Base-by-base conservation (phyloP, 306 rosid genomes). In the Lathyrus aphaca region DNA sequence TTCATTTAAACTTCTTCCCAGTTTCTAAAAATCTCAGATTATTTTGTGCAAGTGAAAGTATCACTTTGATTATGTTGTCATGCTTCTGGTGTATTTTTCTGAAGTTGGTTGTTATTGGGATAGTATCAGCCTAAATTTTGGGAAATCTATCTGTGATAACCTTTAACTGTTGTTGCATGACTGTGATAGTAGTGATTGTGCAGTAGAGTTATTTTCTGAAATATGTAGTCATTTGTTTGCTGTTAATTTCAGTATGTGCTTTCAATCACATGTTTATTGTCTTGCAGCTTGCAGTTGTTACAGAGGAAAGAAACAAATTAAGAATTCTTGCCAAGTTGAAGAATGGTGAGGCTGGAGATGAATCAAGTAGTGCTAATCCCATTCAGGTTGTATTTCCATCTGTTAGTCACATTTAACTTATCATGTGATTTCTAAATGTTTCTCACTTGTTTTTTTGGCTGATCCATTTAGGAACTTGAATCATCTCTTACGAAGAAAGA, bases 261-360 rank as follows among this genome's bases (percentile, higher is more conserved):
- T 53, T 54, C 42, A 38, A 44, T 12, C 64, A n/a, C 35, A 16
- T 74, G 55, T 54, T 70, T 71, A 58, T 46, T 54, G 64, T 74
- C 59, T 71, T 83, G 83, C 87, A 94, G 98, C 95, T 94, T 45
- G 87, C 90, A 54, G 58, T 79, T 58, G 90, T 86, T 69, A 77
- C 95, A 9, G 89, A 88, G 74, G 98, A 94, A 79, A 90, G 91
- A 69, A 87, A 90, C 66, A 81, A 79, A 72, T 79, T 94, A 77
- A 82, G 77, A 85, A 84, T 77, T 73, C 48, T 76, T 51, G 67
- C 86, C 54, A 82, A 76, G 60, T 73, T 62, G 76, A 82, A 84
- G 78, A 82, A 64, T 64, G 81, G 76, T 27, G 91, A 72, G 66
- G 74, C 79, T 32, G 87, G 80, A 64, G 81, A 80, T 59, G 84